Evolutionary conservation across 768 basidiomycete genomes (phyloP).

Genomic region (Auricularia sp.): DNA sequence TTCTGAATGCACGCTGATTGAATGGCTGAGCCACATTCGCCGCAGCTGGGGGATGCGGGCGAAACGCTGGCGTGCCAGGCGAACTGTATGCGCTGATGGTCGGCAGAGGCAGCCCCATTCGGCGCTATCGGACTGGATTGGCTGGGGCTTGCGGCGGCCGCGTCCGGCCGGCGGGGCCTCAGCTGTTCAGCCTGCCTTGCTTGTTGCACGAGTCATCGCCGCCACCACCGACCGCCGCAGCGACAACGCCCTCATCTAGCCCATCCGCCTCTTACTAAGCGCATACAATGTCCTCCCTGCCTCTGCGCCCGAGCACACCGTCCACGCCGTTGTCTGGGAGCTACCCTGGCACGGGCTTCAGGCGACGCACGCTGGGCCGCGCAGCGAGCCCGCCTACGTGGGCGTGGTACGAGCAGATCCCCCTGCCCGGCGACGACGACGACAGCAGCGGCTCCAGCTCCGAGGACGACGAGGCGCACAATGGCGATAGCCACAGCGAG

Average conservation of each 20-base stretch:
- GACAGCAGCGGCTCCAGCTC: slow-evolving; percentile 34
- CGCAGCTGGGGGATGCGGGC: too few relatives aligned
- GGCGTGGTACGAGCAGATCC: slow-evolving; percentile 89
- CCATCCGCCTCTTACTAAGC: background rate
- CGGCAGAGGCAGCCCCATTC: too few relatives aligned
- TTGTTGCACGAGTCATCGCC: background rate
- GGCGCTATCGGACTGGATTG: too few relatives aligned
- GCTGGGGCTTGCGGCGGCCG: too few relatives aligned
- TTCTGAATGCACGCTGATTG: too few relatives aligned
- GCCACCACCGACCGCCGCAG: background rate
- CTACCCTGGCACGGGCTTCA: background rate
- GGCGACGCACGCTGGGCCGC: slow-evolving; percentile 38
- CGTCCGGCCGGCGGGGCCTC: too few relatives aligned
- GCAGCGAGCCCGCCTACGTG: slow-evolving; percentile 79
- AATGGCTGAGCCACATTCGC: too few relatives aligned
- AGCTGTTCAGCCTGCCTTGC: too few relatives aligned
- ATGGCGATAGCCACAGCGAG: slow-evolving; percentile 11
- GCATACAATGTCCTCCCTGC: background rate
- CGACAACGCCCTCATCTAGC: background rate
- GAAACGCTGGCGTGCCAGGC: too few relatives aligned
- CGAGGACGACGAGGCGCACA: slow-evolving; percentile 2
- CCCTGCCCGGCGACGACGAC: slow-evolving; percentile 41
- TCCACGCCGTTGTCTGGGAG: background rate
- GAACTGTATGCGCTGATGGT: too few relatives aligned
- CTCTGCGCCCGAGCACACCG: background rate